Conservation (phyloP, 2,329 filamentous ascomycete genomes). For the Zymoseptoria tritici region DNA sequence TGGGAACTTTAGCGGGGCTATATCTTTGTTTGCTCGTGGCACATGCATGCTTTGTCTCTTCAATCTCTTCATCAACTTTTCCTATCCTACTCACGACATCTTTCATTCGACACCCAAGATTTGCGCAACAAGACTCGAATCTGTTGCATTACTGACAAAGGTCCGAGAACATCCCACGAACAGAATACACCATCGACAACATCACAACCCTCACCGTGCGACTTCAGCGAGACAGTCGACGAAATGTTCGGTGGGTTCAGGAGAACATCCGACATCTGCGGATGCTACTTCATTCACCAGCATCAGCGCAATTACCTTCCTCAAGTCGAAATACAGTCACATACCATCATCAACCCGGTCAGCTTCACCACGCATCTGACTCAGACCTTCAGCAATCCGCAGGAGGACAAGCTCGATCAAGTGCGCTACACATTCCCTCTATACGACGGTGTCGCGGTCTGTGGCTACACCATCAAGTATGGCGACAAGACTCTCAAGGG, state of each 20-base stretch:
- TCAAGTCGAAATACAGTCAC: conserved; percentile 49
- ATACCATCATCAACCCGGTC: conserved; percentile 54
- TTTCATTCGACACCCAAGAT: not conserved
- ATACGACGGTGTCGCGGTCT: conserved; percentile 64
- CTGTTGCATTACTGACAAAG: not conserved
- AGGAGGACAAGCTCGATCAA: conserved; percentile 42
- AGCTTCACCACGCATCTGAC: conserved; percentile 45
- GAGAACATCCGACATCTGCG: conserved; percentile 22
- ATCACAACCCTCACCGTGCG: not conserved
- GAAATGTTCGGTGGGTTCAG: not conserved
- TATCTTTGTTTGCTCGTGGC: not conserved
- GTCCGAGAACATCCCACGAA: no score
- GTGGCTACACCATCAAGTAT: conserved; percentile 58
- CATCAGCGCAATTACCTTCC: conserved; percentile 44
- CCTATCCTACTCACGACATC: not conserved
- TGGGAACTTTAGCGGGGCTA: not conserved
- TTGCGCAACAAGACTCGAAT: not conserved
- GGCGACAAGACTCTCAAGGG: conserved; percentile 54
- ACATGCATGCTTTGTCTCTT: not conserved
- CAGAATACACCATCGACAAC: not conserved
- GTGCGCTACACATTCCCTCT: conserved; percentile 63
- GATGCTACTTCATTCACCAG: conserved; percentile 21
- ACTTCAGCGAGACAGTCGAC: not conserved
- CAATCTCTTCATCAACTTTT: not conserved
- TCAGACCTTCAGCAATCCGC: conserved; percentile 57